These are phyloP conservation scores for Acanthamoeba culbertsoni DNA, from an alignment of 208 protist genomes.

Conservation along the genomic window DNA sequence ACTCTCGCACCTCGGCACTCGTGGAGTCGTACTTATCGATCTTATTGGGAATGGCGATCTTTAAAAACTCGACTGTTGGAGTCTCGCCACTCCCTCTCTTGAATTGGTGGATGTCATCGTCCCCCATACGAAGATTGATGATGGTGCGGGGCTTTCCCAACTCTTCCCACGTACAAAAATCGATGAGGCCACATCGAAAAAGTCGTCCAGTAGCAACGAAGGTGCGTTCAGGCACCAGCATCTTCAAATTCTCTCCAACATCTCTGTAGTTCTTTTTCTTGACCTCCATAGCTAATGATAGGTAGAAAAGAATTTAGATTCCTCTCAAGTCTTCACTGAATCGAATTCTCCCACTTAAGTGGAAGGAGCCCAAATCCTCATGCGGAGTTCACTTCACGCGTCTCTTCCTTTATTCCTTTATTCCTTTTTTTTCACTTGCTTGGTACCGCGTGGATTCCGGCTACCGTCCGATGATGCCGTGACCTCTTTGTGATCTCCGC, in stretches of 20 bases:
- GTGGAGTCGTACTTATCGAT: constrained; percentile 39
- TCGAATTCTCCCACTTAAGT: not conserved
- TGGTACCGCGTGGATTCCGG: no score
- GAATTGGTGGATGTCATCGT: constrained; percentile 4
- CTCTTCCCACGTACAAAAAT: constrained; percentile 27
- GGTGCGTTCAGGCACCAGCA: not conserved
- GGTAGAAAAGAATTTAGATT: no score
- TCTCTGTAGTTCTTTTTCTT: constrained; percentile 35
- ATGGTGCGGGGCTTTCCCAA: not conserved
- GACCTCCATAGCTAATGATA: not conserved
- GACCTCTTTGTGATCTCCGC: no score
- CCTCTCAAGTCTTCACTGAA: not conserved
- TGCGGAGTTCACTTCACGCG: no score
- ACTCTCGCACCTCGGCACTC: not conserved
- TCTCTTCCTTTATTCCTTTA: no score
- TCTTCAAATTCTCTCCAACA: not conserved
- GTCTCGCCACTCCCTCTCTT: not conserved
- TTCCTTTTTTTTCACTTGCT: no score
- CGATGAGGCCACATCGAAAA: not conserved
- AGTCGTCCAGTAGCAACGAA: not conserved
- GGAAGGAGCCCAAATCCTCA: no score
- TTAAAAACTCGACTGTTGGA: not conserved
- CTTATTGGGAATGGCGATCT: not conserved
- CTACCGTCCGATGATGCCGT: no score
- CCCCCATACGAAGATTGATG: constrained; percentile 34